Base-by-base conservation (phyloP, 1,139 yeast species). In the Zygoascus meyerae region DNA sequence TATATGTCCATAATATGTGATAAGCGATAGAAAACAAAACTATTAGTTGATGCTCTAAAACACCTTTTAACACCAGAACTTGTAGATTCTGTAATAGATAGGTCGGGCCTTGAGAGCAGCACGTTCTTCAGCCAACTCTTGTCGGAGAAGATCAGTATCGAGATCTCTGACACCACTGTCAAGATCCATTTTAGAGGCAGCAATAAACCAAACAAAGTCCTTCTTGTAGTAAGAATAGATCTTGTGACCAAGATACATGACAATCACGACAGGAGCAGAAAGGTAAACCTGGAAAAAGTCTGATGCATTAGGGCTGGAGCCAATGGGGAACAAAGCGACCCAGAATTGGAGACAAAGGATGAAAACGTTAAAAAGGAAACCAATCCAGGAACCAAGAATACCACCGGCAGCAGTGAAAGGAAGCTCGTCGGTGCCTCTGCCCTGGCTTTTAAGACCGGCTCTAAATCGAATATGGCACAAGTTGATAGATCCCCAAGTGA, bases 401-500 rank as follows among this genome's bases (percentile, higher is more conserved):
- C 97, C 97, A 46, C 79, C 74, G 59, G 78, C 86, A 10, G 95
- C 74, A 49, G 72, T 70, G 66, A 77, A 87, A 1, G 87, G 80
- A 50, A 87, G 70, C 63, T 85, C 92, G 47, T 72, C 74, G 15
- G 79, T 66, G 33, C 73, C 69, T 68, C 83, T 77, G 52, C 86
- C 86, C 68, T 83, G 84, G 11, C 62, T 75, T 29, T 65, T 63
- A 70, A 87, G 72, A 2, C 94, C 95, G 46, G 73, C 65, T 72
- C 95, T 81, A 68, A 86, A 86, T 63, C 95, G 75, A 53, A 86
- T 71, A 58, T 82, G 94, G 56, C 87, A 80, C 48, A 81, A 62
- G 61, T 83, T 80, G 57, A 87, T 83, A 32, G 81, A 73, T 32
- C 80, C 79, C 94, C 95, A 86, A 16, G 92, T 83, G 65, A 85